Percentiles rank a stretch among this genome's conserved stretches.
Conservation (phyloP, 345 rosid genomes). For the Cardamine occulta region DNA sequence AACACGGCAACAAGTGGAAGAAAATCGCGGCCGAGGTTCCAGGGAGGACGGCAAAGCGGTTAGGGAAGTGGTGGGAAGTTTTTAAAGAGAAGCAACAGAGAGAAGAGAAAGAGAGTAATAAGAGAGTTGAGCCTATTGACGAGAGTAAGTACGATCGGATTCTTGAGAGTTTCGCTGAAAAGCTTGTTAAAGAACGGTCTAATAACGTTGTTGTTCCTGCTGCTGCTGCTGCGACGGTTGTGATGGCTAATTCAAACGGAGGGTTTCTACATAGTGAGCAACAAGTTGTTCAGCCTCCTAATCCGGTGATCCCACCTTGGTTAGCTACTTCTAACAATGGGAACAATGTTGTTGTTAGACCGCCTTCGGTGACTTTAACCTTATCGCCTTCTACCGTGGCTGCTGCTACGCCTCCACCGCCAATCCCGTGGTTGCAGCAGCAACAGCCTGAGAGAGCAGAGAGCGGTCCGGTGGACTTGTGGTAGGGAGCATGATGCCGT, state of each 20-base stretch:
- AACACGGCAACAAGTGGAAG: conserved; percentile 99
- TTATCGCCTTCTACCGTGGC: conserved; percentile 79
- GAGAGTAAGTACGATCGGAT: conserved; percentile 91
- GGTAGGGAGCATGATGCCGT: conserved; percentile 53
- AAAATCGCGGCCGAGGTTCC: conserved; percentile 99
- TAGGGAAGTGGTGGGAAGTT: conserved; percentile 99
- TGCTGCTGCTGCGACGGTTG: conserved; percentile 43
- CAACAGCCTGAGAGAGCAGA: conserved; percentile 58
- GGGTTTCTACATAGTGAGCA: conserved; percentile 66
- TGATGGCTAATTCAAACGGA: conserved; percentile 81
- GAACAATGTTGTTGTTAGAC: conserved; percentile 50
- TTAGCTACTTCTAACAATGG: conserved; percentile 74
- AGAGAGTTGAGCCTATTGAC: conserved; percentile 70
- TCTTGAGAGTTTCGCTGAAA: conserved; percentile 92
- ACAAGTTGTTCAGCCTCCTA: conserved; percentile 42
- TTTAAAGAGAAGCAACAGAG: conserved; percentile 93
- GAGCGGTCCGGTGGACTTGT: conserved; percentile 49
- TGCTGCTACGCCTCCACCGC: conserved; percentile 62
- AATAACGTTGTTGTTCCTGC: conserved; percentile 24
- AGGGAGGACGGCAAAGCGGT: conserved; percentile 88
- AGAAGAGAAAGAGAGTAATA: conserved; percentile 81
- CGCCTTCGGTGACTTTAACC: conserved; percentile 83
- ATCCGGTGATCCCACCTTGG: conserved; percentile 78
- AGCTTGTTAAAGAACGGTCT: conserved; percentile 78
- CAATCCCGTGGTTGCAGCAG: conserved; percentile 88